Evolutionary conservation across 305 asterid genomes (phyloP).

Genomic region (Fraxinus paxiana): DNA sequence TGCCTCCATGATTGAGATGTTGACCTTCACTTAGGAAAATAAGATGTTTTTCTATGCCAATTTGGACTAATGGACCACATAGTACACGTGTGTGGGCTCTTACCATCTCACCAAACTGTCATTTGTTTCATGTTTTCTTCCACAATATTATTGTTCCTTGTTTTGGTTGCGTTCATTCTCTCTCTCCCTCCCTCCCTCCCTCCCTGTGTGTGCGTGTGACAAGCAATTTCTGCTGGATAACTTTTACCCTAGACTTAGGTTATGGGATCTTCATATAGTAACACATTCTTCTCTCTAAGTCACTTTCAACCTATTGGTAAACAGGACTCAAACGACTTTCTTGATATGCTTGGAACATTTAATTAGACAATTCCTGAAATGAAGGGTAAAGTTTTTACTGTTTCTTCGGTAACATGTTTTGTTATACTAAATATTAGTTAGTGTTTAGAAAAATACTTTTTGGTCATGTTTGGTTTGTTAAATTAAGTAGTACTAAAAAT

Average conservation of each 20-base stretch:
- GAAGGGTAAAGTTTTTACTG: not conserved
- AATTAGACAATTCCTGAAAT: not conserved
- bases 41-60: not conserved
- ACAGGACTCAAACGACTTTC: not conserved
- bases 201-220: not conserved
- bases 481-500: not conserved
- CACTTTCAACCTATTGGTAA: not conserved
- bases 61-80: constrained; percentile 37
- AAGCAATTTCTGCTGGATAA: not conserved
- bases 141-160: not conserved
- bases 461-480: not conserved
- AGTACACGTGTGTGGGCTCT: constrained; percentile 51
- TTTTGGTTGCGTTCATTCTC: not conserved
- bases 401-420: not conserved
- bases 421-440: not conserved
- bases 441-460: not conserved
- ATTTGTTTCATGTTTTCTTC: not conserved
- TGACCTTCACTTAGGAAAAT: constrained; percentile 45
- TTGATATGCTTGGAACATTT: not conserved
- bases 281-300: not conserved
- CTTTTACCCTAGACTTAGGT: not conserved
- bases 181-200: not conserved
- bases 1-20: constrained; percentile 68
- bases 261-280: not conserved
- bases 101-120: constrained; percentile 26